phyloP scores from a whole-genome alignment of 2,329 filamentous ascomycete genomes.

The Myriosclerotinia scirpicola region DNA sequence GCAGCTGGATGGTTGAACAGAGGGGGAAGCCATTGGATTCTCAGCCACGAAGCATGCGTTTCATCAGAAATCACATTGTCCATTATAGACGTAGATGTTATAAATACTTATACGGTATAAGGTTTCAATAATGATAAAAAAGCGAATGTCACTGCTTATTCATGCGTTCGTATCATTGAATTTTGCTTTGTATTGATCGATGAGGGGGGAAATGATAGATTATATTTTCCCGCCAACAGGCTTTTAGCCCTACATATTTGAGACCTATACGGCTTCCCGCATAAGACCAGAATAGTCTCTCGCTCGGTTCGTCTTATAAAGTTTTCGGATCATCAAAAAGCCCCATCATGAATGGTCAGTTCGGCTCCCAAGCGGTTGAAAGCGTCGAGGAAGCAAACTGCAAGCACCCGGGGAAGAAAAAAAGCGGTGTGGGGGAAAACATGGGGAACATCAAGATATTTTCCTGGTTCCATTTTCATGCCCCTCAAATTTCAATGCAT shows the following conservation, averaged over 20 bases:
- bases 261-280: slow-evolving; percentile 12
- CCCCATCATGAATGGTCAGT: not conserved
- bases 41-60: slow-evolving; percentile 21
- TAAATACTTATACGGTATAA: slow-evolving; percentile 6
- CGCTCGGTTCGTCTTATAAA: slow-evolving; percentile 17
- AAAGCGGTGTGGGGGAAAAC: slow-evolving; percentile 13
- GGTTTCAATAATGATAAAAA: not conserved
- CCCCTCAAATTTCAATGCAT: slow-evolving; percentile 1
- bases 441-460: slow-evolving; percentile 5
- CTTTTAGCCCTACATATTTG: not conserved
- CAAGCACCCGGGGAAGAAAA: slow-evolving; percentile 11
- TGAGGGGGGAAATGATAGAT: slow-evolving; percentile 16
- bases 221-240: not conserved
- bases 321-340: slow-evolving; percentile 15
- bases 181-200: slow-evolving; percentile 1
- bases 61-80: slow-evolving; percentile 20
- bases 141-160: not conserved
- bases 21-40: not conserved
- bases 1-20: slow-evolving; percentile 4
- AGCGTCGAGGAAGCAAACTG: slow-evolving; percentile 7
- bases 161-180: slow-evolving; percentile 2
- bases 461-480: not conserved
- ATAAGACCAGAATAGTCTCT: not conserved
- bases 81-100: not conserved
- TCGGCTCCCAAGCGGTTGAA: slow-evolving; percentile 1